Base-by-base conservation (phyloP, 2,329 filamentous ascomycete species). In the Emmonsia crescens region DNA sequence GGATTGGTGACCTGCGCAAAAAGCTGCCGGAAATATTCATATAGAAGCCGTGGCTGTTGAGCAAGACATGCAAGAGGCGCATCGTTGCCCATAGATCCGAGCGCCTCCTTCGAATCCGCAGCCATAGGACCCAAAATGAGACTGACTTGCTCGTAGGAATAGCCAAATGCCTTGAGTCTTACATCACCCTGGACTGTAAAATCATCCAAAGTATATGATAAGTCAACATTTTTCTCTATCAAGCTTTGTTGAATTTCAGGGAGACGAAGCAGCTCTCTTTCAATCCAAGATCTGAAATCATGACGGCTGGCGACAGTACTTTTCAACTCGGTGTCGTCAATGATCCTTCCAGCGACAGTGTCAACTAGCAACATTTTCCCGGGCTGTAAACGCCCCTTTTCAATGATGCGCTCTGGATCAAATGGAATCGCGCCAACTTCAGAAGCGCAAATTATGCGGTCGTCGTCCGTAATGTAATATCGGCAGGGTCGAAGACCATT, bases 1-100 rank as follows among this genome's bases (percentile, higher is more conserved):
- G 93, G 93, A 76, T 97, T 97, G 64, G 93, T 97, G 74, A 97
- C 93, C 78, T 97, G 93, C 10, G 93, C 93, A 75, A 97, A 97
- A 51, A 97, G 86, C 79, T 97, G 90, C 65, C 93, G 87, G 87
- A 97, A 97, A 79, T 97, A 97, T 76, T 96, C 93, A 75, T 89
- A 96, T 24, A 96, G 83, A 60, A 96, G 81, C 68, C 92, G 89
- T 68, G 93, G 91, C 65, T 92, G 89, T 66, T 89, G 84, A n/a
- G 93, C 89, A 73, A 97, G 81, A 75, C 91, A 96, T 60, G 93
- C 93, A 66, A 97, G 80, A 51, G 93, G 93, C 52, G 89, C 90
- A 79, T 97, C 93, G 73, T 97, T 97, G 69, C 93, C 93, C 93
- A 97, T 97, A 63, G 93, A 97, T 48, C 93, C 93, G 60, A 97